Evolutionary conservation across 352 stramenopile species (phyloP).

Genomic region (Phytopythium vexans): DNA sequence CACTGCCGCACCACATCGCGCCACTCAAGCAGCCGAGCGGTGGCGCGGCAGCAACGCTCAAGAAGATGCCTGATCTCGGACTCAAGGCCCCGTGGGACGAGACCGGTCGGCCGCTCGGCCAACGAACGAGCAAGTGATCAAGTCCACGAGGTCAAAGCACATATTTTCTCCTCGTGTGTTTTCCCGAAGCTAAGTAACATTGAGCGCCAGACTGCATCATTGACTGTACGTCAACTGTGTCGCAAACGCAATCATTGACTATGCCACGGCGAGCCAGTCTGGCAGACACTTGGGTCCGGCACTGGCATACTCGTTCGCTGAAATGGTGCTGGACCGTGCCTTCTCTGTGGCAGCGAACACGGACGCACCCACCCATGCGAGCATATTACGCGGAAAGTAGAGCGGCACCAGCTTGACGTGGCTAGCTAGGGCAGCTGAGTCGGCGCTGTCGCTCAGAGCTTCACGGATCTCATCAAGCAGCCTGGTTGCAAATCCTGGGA

Average conservation of each 20-base stretch:
- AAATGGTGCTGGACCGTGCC: slow-evolving; percentile 39
- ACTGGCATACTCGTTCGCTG: slow-evolving; percentile 46
- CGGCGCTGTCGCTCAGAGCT: slow-evolving; percentile 31
- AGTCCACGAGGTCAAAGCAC: slow-evolving; percentile 3
- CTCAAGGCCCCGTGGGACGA: slow-evolving; percentile 82
- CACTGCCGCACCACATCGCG: slow-evolving; percentile 76
- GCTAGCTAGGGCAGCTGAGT: slow-evolving; percentile 30
- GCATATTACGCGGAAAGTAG: slow-evolving; percentile 70
- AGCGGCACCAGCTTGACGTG: slow-evolving; percentile 34
- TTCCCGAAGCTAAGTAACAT: slow-evolving; percentile 1
- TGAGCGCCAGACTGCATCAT: slow-evolving; percentile 10
- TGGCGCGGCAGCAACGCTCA: slow-evolving; percentile 34
- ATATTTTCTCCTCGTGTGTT: slow-evolving; percentile 4
- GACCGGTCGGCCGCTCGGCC: slow-evolving; percentile 59
- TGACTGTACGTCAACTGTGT: background rate
- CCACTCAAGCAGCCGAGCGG: slow-evolving; percentile 58
- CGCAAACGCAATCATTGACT: background rate
- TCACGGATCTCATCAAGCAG: slow-evolving; percentile 44
- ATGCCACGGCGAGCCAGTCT: slow-evolving; percentile 70
- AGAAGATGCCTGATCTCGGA: slow-evolving; percentile 63
- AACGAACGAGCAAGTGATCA: slow-evolving; percentile 44
- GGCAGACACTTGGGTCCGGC: slow-evolving; percentile 28
- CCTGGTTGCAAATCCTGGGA: slow-evolving; percentile 46
- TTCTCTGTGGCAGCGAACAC: slow-evolving; percentile 68
- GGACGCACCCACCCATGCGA: slow-evolving; percentile 74